phyloP scores from a whole-genome alignment of 805 yeast genomes.

The Ascoidea rubescens region DNA sequence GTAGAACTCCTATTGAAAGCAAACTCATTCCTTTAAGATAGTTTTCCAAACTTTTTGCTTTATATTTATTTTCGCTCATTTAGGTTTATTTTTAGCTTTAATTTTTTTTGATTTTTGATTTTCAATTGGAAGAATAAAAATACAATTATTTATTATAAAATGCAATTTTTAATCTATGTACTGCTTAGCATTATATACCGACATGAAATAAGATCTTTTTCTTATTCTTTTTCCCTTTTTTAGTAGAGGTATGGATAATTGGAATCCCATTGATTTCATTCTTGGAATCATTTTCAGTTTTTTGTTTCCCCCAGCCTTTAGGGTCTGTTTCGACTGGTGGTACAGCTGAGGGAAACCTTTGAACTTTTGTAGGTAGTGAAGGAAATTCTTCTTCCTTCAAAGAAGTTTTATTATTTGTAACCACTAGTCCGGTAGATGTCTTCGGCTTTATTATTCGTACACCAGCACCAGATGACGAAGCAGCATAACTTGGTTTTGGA shows the following conservation, averaged over 20 bases:
- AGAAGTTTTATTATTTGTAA: neutral
- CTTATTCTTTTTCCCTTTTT: slow-evolving; percentile 31
- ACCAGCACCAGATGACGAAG: neutral
- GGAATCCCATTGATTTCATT: neutral
- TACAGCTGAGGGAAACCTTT: slow-evolving; percentile 14
- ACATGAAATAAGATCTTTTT: slow-evolving; percentile 39
- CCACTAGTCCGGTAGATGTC: neutral
- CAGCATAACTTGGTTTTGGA: neutral
- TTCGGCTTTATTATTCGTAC: neutral
- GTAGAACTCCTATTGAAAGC: slow-evolving; percentile 56
- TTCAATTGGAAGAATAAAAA: neutral
- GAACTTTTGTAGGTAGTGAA: slow-evolving; percentile 12
- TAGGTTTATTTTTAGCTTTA: neutral
- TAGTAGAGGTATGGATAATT: too few species aligned
- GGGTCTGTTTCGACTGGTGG: slow-evolving; percentile 16
- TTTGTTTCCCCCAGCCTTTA: slow-evolving; percentile 18
- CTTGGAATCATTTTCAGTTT: slow-evolving; percentile 1
- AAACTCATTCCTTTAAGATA: slow-evolving; percentile 6
- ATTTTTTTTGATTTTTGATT: neutral
- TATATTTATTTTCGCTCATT: neutral
- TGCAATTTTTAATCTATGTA: neutral
- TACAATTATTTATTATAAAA: neutral
- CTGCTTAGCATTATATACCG: slow-evolving; percentile 23
- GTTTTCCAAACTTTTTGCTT: neutral
- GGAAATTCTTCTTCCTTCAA: too few species aligned